Base-by-base conservation (phyloP, 192 early-diverging fungal genomes). In the Backusella tarrabulga region DNA sequence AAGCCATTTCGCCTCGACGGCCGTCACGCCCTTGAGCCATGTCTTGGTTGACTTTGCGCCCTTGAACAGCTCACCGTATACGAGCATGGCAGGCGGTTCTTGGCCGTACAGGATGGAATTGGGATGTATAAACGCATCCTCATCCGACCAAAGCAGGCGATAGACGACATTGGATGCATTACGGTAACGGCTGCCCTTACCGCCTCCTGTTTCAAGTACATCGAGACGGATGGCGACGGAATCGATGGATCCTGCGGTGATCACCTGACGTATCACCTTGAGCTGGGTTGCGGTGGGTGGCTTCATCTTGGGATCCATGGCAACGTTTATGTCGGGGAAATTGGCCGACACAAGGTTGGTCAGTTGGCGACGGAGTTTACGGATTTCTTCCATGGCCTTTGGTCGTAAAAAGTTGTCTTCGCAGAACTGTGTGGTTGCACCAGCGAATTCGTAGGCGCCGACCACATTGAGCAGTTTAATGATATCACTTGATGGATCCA, bases 231-330 rank as follows among this genome's bases (percentile, higher is more conserved):
- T 83, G 1, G 98, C 98, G n/a, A 99, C 89, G 8, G 93, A 93
- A 77, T 99, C 98, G 68, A 95, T 88, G 68, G 95, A 98, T 1
- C 96, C 95, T 2, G 95, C 89, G 2, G 97, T 85, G 4, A 99
- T 79, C 56, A 98, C 89, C 82, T 99, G 97, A 14, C 93, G 92
- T 17, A 99, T 84, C 6, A 92, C 87, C 9, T 87, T 90, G 73
- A 90, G 85, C 77, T 98, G 95, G 56, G 86, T 74, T 44, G 84
- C 76, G 14, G 79, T 88, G 6, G 92, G 94, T 32, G 93, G 93
- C 34, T 81, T 72, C 92, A 94, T 88, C 41, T 80, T 87, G 41
- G 89, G 90, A 76, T 90, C 89, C 63, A 92, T 82, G n/a, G 73
- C 85, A 0, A 93, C 74, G 42, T 88, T 82, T 21, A 90, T 82